Base-by-base conservation (phyloP, 2,329 filamentous ascomycete genomes). In the Fusarium cyanostomum region DNA sequence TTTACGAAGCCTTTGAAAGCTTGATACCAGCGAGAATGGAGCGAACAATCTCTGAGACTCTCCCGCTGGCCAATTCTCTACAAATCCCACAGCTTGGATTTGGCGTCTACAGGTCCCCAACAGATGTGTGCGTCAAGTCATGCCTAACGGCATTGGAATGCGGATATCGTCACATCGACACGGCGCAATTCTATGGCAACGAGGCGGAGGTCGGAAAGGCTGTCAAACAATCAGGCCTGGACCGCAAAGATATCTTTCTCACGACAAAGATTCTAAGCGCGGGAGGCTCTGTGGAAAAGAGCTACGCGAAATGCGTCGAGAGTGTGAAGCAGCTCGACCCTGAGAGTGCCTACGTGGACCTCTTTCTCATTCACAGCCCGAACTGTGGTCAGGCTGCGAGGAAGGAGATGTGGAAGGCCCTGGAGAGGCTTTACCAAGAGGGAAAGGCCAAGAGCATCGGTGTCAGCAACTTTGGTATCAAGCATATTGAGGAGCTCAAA, bases 401-500 rank as follows among this genome's bases (percentile, higher is more conserved):
- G 41, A 86, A 85, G 74, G 79, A 85, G 66, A 80, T 92, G 77
- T 92, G 89, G 88, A 79, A 81, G 57, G 88, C 87, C 2, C 73
- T 92, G 54, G 88, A 91, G 77, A 83, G 78, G 71, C 72, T 90
- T 35, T 78, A 86, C 57, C 77, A 82, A 27, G 83, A 86, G 62
- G 89, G 88, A 2, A 85, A 81, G 59, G 81, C 84, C 8, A 85
- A 82, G 74, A 83, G 82, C 26, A 90, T 92, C 71, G 90, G 89
- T 0, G 88, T 92, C 42, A 90, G 87, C 74, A 92, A 92, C 69
- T 92, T 85, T 69, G 88, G 88, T 3, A 83, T 88, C 53, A 81
- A 82, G 43, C 86, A 90, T 66, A 86, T 92, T 31, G 85, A 91
- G 69, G 86, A 88, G 70, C 78, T 92, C 76, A 89, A 86, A 75